Percentiles rank a stretch among this genome's conserved stretches.
Conservation (phyloP, 306 rosid species). For the Castanea crenata region DNA sequence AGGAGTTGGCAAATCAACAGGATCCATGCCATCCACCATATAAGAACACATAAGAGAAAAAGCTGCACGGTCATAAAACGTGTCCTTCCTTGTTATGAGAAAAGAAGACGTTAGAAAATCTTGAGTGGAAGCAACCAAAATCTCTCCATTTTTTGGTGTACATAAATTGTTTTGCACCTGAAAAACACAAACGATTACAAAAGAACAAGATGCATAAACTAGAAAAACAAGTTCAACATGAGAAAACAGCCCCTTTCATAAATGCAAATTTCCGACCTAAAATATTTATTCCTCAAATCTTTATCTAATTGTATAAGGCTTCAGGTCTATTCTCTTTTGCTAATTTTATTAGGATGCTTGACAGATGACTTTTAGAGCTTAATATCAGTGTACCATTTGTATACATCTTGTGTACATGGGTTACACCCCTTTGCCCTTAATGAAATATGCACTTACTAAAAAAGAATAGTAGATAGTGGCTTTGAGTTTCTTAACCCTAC, state of each 20-base stretch:
- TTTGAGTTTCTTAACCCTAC: no score
- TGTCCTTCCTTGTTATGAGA: slow-evolving; percentile 89
- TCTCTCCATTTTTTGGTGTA: slow-evolving; percentile 98
- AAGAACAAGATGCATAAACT: slow-evolving; percentile 3
- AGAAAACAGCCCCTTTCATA: background rate
- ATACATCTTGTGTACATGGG: no score
- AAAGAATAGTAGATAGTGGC: no score
- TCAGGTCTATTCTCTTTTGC: no score
- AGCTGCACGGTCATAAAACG: slow-evolving; percentile 90
- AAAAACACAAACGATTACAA: slow-evolving; percentile 21
- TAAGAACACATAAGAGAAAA: slow-evolving; percentile 85
- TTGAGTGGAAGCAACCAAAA: slow-evolving; percentile 96
- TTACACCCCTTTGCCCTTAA: no score
- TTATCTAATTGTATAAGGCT: no score
- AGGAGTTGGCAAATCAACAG: slow-evolving; percentile 89
- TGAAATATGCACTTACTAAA: no score
- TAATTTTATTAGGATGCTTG: no score
- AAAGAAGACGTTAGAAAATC: slow-evolving; percentile 96
- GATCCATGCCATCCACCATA: slow-evolving; percentile 86
- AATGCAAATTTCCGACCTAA: background rate
- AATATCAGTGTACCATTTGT: no score
- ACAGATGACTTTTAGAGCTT: no score
- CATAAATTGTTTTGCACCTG: slow-evolving; percentile 97
- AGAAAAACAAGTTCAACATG: slow-evolving; percentile 5
- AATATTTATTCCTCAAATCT: no score